A percentile compares a stretch with the other conserved stretches of the same genome.
These are phyloP conservation scores for Gautieria morchelliformis DNA, from an alignment of 768 basidiomycete species.

Conservation along the genomic window DNA sequence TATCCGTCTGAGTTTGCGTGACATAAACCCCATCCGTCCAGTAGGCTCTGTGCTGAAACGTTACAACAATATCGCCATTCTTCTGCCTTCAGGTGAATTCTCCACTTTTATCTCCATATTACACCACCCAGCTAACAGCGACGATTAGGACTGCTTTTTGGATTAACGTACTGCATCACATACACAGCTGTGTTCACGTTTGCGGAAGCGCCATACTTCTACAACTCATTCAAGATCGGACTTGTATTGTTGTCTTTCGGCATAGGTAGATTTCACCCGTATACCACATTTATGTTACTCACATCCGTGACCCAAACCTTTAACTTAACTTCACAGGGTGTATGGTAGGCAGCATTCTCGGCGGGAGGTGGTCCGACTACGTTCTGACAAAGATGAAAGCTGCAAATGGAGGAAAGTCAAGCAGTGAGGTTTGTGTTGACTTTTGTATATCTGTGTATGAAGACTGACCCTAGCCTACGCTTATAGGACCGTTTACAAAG, in stretches of 20 bases:
- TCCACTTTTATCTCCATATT: neutral
- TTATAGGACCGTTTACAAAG: slow-evolving; percentile 64
- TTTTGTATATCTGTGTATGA: neutral
- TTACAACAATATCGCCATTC: slow-evolving; percentile 57
- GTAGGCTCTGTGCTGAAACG: slow-evolving; percentile 47
- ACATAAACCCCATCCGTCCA: slow-evolving; percentile 69
- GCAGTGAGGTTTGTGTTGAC: slow-evolving; percentile 50
- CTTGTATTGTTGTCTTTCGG: slow-evolving; percentile 71
- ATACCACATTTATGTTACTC: neutral
- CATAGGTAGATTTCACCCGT: slow-evolving; percentile 32
- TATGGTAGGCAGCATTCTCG: slow-evolving; percentile 42
- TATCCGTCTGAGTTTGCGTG: slow-evolving; percentile 49
- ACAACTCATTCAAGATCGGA: slow-evolving; percentile 62
- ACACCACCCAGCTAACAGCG: slow-evolving; percentile 1
- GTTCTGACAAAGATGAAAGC: slow-evolving; percentile 33
- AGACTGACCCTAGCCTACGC: neutral
- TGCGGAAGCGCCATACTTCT: slow-evolving; percentile 45
- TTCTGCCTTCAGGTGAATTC: slow-evolving; percentile 53
- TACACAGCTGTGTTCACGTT: slow-evolving; percentile 74
- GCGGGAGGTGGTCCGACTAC: slow-evolving; percentile 51
- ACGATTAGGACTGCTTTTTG: slow-evolving; percentile 54
- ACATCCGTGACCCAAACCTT: neutral
- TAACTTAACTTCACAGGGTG: slow-evolving; percentile 25
- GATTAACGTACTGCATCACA: slow-evolving; percentile 56
- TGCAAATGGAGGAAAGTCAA: slow-evolving; percentile 34